phyloP scores from a whole-genome alignment of 768 basidiomycete genomes.

The Hemileccinum rubropunctum region DNA sequence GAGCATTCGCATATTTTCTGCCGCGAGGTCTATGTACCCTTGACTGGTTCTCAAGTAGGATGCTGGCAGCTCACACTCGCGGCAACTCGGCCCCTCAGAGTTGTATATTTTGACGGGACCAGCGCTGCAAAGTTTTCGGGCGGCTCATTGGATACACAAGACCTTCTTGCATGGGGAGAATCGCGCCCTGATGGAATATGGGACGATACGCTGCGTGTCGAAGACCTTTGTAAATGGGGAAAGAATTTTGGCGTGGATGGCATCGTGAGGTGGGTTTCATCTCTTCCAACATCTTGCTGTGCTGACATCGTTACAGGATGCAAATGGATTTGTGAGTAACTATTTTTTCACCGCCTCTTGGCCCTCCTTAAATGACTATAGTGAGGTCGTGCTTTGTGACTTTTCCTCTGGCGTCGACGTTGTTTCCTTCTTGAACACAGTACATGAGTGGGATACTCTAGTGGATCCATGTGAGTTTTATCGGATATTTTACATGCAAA shows the following conservation, averaged over 20 bases:
- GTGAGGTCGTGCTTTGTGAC: slow-evolving; percentile 38
- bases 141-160: slow-evolving; percentile 47
- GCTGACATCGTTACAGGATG: slow-evolving; percentile 18
- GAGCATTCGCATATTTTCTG: slow-evolving; percentile 42
- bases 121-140: slow-evolving; percentile 43
- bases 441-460: not conserved
- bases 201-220: slow-evolving; percentile 37
- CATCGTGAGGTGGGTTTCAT: slow-evolving; percentile 36
- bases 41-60: too few relatives aligned
- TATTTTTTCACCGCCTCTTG: not conserved
- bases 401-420: slow-evolving; percentile 29
- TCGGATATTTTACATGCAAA: slow-evolving; percentile 1
- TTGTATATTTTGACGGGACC: slow-evolving; percentile 53
- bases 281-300: not conserved
- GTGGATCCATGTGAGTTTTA: not conserved
- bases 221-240: slow-evolving; percentile 44
- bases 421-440: slow-evolving; percentile 19
- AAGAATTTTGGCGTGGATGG: slow-evolving; percentile 41
- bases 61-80: slow-evolving; percentile 19
- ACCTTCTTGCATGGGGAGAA: slow-evolving; percentile 43
- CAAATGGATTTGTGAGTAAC: slow-evolving; percentile 32
- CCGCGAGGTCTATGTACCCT: too few relatives aligned
- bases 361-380: slow-evolving; percentile 3
- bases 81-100: slow-evolving; percentile 34
- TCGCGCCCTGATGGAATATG: slow-evolving; percentile 12